These are phyloP conservation scores for Fusarium tanahbumbuense DNA, from an alignment of 2,329 filamentous ascomycete species.

Conservation along the genomic window DNA sequence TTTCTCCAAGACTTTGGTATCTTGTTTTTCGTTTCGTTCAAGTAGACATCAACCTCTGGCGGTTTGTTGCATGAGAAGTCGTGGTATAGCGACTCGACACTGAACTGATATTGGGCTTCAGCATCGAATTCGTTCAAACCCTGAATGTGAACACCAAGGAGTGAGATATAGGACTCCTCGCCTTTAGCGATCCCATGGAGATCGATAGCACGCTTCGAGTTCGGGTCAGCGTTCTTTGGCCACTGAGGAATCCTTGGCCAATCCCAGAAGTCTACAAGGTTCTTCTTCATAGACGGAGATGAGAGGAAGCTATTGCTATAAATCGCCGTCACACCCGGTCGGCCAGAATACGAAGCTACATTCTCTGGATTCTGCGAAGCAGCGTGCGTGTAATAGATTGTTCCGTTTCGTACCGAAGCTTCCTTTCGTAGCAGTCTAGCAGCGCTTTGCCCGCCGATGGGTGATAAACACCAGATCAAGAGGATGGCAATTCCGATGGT, in stretches of 20 bases:
- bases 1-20: no score
- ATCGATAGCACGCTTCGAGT: not conserved
- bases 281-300: not conserved
- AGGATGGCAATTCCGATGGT: not conserved
- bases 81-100: not conserved
- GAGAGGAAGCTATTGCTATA: constrained; percentile 5
- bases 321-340: fast-evolving
- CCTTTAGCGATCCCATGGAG: no score
- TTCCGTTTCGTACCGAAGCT: not conserved
- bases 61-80: not conserved
- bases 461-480: constrained; percentile 9
- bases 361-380: fast-evolving
- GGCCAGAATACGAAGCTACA: fast-evolving
- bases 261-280: constrained; percentile 13
- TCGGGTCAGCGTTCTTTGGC: not conserved
- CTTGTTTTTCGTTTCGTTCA: no score
- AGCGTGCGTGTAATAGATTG: not conserved
- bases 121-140: not conserved
- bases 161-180: no score
- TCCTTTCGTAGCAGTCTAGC: not conserved
- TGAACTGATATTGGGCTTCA: constrained; percentile 1
- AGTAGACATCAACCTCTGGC: no score
- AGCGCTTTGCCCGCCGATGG: constrained; percentile 20
- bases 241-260: constrained; percentile 20
- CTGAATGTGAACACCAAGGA: constrained; percentile 2